Conservation (phyloP, 176 grass and related monocot species). For the Triticum aestivum region IWGSC_CS_RefSeq_v2.1 NC_057794.1:428368841-428369340, state of each 20-base stretch:
- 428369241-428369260: constrained; percentile 1
- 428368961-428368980: not conserved
- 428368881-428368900: too few species aligned
- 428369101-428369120: constrained; percentile 6
- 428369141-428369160: constrained; percentile 17
- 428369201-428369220: not conserved
- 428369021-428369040: not conserved
- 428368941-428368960: not conserved
- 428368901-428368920: too few species aligned
- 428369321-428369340: not conserved
- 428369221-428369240: not conserved
- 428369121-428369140: constrained; percentile 47
- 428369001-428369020: not conserved
- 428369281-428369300: constrained; percentile 41
- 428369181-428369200: constrained; percentile 1
- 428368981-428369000: not conserved
- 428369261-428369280: constrained; percentile 1
- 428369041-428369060: constrained; percentile 9
- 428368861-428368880: too few species aligned
- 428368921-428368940: not conserved
- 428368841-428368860: too few species aligned
- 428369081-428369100: not conserved
- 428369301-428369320: constrained; percentile 20
- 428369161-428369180: not conserved
- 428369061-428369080: not conserved